These are phyloP conservation scores for Pseudozyma thailandica DNA, from an alignment of 1,284 basidiomycete species.

Conservation along the genomic window DNA sequence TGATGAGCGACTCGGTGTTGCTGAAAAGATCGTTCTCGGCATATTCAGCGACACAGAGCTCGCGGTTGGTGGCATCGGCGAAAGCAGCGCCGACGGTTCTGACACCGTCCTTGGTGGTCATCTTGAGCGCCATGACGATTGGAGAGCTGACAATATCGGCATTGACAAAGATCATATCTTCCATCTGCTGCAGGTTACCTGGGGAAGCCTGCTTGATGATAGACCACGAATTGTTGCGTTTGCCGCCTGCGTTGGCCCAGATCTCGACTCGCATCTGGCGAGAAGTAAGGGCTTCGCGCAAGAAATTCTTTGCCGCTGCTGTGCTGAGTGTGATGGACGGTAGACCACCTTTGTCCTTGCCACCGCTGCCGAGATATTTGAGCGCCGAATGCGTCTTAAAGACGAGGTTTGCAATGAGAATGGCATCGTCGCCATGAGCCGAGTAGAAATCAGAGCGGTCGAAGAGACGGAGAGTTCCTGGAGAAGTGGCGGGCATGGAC, in stretches of 20 bases:
- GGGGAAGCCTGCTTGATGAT: slow-evolving; percentile 91
- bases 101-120: slow-evolving; percentile 74
- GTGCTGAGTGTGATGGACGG: slow-evolving; percentile 78
- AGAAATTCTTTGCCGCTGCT: slow-evolving; percentile 83
- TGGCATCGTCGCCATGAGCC: slow-evolving; percentile 87
- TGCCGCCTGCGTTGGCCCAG: slow-evolving; percentile 70
- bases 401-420: slow-evolving; percentile 84
- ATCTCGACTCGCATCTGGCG: slow-evolving; percentile 96
- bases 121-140: slow-evolving; percentile 88
- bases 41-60: slow-evolving; percentile 81
- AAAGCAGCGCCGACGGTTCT: slow-evolving; percentile 73
- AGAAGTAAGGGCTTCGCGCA: slow-evolving; percentile 88
- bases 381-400: slow-evolving; percentile 68
- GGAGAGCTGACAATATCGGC: slow-evolving; percentile 86
- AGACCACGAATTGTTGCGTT: slow-evolving; percentile 76
- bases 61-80: slow-evolving; percentile 72
- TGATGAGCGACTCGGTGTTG: slow-evolving; percentile 94
- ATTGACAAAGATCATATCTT: slow-evolving; percentile 89
- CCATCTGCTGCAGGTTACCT: slow-evolving; percentile 91
- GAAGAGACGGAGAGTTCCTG: slow-evolving; percentile 64
- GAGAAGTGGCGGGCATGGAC: slow-evolving; percentile 40
- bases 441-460: slow-evolving; percentile 81
- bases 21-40: slow-evolving; percentile 95
- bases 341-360: slow-evolving; percentile 50
- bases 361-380: slow-evolving; percentile 58